phyloP scores from a whole-genome alignment of 108 stramenopile species.

The Epipyxis sp. region DNA sequence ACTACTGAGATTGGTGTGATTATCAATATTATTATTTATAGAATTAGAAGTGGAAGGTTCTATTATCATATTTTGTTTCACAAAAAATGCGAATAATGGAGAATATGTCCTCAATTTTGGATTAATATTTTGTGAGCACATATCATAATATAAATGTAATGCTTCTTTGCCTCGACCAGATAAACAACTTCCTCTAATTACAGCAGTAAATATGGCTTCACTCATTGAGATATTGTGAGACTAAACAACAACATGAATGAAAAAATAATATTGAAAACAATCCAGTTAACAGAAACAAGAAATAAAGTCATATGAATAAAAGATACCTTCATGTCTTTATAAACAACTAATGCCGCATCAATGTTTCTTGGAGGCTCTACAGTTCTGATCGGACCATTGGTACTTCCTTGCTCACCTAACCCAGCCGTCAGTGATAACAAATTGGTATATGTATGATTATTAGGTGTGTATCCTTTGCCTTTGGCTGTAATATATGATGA shows the following conservation, averaged over 20 bases:
- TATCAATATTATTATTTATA: too few relatives aligned
- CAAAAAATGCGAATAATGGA: too few relatives aligned
- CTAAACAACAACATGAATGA: too few relatives aligned
- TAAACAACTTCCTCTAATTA: background rate
- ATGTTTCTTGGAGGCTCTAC: background rate
- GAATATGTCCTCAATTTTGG: too few relatives aligned
- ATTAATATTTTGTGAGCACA: background rate
- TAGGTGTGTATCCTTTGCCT: background rate
- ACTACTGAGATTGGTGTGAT: too few relatives aligned
- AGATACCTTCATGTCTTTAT: background rate
- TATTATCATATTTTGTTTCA: too few relatives aligned
- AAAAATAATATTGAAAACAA: too few relatives aligned
- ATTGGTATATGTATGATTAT: background rate
- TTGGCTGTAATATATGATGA: background rate
- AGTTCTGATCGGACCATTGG: background rate
- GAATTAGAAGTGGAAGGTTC: too few relatives aligned
- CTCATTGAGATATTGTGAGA: background rate
- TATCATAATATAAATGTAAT: background rate
- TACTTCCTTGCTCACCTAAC: conserved; percentile 10
- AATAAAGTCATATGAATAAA: too few relatives aligned
- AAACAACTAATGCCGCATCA: background rate
- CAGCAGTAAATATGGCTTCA: background rate
- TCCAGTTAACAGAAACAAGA: too few relatives aligned
- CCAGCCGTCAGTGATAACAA: conserved; percentile 1
- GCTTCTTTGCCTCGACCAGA: background rate